Conservation (phyloP, 2,329 filamentous ascomycete species). For the Fusarium sp. region DNA sequence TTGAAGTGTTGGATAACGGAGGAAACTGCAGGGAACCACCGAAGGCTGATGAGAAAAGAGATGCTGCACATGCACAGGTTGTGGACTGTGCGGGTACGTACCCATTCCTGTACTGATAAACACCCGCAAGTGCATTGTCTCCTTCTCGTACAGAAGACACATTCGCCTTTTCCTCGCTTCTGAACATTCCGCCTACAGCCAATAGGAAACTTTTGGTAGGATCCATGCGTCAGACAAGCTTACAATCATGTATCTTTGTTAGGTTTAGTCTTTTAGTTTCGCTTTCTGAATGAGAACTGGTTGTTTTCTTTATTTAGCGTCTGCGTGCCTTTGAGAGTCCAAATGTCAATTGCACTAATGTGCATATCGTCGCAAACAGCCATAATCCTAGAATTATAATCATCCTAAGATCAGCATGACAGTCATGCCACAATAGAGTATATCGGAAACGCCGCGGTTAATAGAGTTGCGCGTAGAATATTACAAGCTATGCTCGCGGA, state of each 20-base stretch:
- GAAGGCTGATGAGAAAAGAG: no score
- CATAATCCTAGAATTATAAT: neutral
- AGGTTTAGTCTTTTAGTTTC: neutral
- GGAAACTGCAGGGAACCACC: neutral
- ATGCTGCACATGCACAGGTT: no score
- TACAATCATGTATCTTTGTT: neutral
- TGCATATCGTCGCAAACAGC: neutral
- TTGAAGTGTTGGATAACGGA: neutral
- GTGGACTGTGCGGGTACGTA: no score
- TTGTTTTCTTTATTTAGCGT: neutral
- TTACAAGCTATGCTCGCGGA: neutral
- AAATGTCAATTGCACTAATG: neutral
- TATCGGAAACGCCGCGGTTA: rapidly evolving
- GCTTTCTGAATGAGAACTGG: neutral
- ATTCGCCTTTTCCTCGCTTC: no score
- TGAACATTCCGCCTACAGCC: no score
- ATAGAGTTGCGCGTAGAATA: neutral
- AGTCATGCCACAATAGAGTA: no score
- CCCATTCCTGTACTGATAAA: no score
- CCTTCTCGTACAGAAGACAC: no score
- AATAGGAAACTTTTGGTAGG: no score
- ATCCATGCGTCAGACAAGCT: rapidly evolving
- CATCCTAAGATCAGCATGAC: rapidly evolving
- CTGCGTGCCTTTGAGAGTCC: neutral
- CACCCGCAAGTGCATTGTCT: no score